Conservation (phyloP, 441 rosid species). For the Eutrema salsugineum region DNA sequence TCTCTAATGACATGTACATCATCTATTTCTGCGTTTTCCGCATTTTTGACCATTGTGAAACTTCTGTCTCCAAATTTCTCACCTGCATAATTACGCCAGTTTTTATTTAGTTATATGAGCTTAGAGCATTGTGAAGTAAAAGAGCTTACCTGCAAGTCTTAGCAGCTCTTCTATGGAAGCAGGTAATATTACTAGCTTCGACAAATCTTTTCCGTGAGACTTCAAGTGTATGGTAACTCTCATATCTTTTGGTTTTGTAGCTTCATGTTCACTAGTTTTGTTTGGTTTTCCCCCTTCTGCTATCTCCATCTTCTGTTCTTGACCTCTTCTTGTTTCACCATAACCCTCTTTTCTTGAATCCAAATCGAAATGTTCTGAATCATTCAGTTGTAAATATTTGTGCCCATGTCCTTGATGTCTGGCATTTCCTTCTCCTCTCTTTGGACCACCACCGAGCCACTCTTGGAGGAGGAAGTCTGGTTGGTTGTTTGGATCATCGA, state of each 20-base stretch:
- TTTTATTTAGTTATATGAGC: neutral
- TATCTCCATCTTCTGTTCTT: slow-evolving; percentile 62
- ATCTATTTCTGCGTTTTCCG: slow-evolving; percentile 91
- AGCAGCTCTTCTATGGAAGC: slow-evolving; percentile 74
- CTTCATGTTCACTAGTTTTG: slow-evolving; percentile 12
- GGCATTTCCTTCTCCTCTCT: slow-evolving; percentile 9
- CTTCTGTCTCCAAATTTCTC: slow-evolving; percentile 62
- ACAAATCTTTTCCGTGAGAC: slow-evolving; percentile 31
- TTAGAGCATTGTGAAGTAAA: slow-evolving; percentile 7
- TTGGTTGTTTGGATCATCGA: slow-evolving; percentile 8
- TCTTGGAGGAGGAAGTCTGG: slow-evolving; percentile 22
- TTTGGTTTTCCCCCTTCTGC: slow-evolving; percentile 33
- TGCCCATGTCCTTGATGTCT: slow-evolving; percentile 6
- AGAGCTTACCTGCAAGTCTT: slow-evolving; percentile 70
- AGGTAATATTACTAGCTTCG: slow-evolving; percentile 79
- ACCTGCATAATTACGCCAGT: slow-evolving; percentile 62
- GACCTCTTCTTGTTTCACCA: slow-evolving; percentile 39
- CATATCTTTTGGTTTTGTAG: slow-evolving; percentile 31
- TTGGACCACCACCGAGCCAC: slow-evolving; percentile 26
- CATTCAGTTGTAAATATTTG: slow-evolving; percentile 2
- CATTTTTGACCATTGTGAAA: slow-evolving; percentile 52
- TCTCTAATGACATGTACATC: slow-evolving; percentile 82
- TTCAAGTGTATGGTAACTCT: slow-evolving; percentile 83
- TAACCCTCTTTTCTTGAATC: neutral
- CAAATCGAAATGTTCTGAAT: neutral